Evolutionary conservation across 2,329 filamentous ascomycete genomes (phyloP), one percentile per base, ranked within the genome.

Genomic region (Ceratocystis cacaofunesta): DNA sequence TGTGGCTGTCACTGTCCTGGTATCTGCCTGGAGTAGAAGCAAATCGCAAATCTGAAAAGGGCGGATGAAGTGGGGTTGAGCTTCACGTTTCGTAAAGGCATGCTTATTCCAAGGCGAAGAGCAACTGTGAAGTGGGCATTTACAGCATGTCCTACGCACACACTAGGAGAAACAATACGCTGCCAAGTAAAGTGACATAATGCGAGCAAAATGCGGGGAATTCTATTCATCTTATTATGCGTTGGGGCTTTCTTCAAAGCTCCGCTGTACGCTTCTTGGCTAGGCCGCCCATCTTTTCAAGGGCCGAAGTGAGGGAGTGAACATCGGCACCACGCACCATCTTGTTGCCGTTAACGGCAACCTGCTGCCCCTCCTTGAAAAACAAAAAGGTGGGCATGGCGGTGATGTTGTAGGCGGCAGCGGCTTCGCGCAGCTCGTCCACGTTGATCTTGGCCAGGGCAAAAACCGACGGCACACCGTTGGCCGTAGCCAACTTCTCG

Each of bases 341-440:
- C 7, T 70, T 69, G 65, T 73, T 66, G 3, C 72, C 72, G 28
- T 67, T 71, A 12, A 74, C 72, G 25, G 70, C 66, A 22, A 67
- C 66, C 62, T 71, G 46, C 75, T 89, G 75, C 69, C 88, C 90
- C 70, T 86, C 76, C 82, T 90, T 89, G 84, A 91, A 96, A 72
- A 95, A 75, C 66, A 88, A 72, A 79, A 97, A 96, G 32, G 90
- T 95, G 65, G 92, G 92, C 91, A 97, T 96, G 74, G 92, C 91
- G 71, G 89, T 85, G 75, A 97, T 83, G 69, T 84, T 84, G 69
- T 94, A 85, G 73, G 94, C 85, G 72, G 86, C 81, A 41, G 89
- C 85, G 62, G 96, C 82, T 0, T 89, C 85, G 70, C 85, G 79
- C 50, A 92, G 78, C 69, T 90, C 80, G 75, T 96, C 92, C 71